phyloP scores from a whole-genome alignment of 805 yeast genomes.

The Ogataea minuta region DNA sequence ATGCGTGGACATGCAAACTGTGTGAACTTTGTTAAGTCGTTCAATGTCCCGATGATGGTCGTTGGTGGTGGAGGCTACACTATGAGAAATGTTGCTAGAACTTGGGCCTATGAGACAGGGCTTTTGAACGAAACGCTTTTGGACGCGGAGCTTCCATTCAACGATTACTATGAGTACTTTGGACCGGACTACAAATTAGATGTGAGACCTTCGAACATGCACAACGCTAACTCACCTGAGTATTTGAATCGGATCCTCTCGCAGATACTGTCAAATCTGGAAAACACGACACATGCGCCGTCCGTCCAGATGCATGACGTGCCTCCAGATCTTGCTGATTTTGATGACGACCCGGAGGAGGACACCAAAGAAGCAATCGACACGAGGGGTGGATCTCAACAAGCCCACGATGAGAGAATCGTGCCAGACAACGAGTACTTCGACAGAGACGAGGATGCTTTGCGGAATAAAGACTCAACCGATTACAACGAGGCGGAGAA shows the following conservation, averaged over 20 bases:
- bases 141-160: slow-evolving; percentile 81
- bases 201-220: slow-evolving; percentile 94
- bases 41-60: slow-evolving; percentile 87
- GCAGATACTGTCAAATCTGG: slow-evolving; percentile 73
- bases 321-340: slow-evolving; percentile 85
- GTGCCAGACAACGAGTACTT: slow-evolving; percentile 78
- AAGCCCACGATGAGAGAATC: slow-evolving; percentile 72
- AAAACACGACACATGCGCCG: slow-evolving; percentile 94
- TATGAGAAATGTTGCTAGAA: slow-evolving; percentile 91
- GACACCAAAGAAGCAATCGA: slow-evolving; percentile 78
- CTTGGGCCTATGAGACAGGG: slow-evolving; percentile 95
- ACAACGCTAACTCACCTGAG: slow-evolving; percentile 91
- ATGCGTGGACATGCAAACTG: slow-evolving; percentile 97
- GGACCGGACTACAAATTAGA: slow-evolving; percentile 96
- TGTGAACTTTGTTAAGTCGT: slow-evolving; percentile 79
- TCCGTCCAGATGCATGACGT: slow-evolving; percentile 90
- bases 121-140: slow-evolving; percentile 75
- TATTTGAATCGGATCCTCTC: slow-evolving; percentile 81
- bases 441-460: slow-evolving; percentile 55
- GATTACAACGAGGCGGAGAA: slow-evolving; percentile 16
- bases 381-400: slow-evolving; percentile 87
- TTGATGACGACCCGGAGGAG: slow-evolving; percentile 77
- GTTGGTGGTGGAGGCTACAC: slow-evolving; percentile 99
- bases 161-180: slow-evolving; percentile 94
- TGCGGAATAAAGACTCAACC: slow-evolving; percentile 23